These are phyloP conservation scores for Nepenthes alata DNA, from an alignment of 179 eudicot genomes.

Conservation along the genomic window DNA sequence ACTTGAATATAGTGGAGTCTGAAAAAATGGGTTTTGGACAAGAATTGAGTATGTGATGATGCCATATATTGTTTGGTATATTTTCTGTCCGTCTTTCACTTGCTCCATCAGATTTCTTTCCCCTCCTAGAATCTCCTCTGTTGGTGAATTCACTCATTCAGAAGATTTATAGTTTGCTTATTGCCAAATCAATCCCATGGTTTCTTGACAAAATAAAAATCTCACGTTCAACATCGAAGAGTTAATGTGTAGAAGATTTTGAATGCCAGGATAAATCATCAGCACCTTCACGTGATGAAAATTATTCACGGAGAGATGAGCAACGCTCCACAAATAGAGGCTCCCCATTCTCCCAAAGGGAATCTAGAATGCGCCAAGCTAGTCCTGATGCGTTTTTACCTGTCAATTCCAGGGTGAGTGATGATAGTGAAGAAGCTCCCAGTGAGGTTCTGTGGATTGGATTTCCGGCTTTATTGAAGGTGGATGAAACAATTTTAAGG, in stretches of 20 bases:
- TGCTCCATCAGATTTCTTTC: no score
- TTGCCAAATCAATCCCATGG: no score
- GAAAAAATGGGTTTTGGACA: no score
- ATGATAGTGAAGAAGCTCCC: constrained; percentile 38
- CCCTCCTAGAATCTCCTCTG: no score
- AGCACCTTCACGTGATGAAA: constrained; percentile 37
- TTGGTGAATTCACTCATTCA: no score
- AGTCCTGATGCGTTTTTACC: constrained; percentile 35
- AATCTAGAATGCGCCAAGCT: constrained; percentile 31
- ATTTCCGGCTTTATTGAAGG: constrained; percentile 56
- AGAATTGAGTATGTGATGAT: no score
- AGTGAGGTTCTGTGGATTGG: constrained; percentile 82
- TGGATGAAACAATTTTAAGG: constrained; percentile 50
- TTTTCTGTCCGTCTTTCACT: no score
- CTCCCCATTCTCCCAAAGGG: constrained; percentile 39
- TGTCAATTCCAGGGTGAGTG: constrained; percentile 28
- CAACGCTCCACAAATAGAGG: constrained; percentile 30
- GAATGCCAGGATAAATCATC: constrained; percentile 61
- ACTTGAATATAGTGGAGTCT: no score
- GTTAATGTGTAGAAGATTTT: constrained; percentile 6
- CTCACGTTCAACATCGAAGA: no score
- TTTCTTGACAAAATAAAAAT: no score
- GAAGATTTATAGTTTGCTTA: no score
- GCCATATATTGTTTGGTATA: no score
- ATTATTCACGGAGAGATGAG: constrained; percentile 36